Evolutionary conservation across 1,284 basidiomycete species (phyloP).

Genomic region (Fomitiporia mediterranea): DNA sequence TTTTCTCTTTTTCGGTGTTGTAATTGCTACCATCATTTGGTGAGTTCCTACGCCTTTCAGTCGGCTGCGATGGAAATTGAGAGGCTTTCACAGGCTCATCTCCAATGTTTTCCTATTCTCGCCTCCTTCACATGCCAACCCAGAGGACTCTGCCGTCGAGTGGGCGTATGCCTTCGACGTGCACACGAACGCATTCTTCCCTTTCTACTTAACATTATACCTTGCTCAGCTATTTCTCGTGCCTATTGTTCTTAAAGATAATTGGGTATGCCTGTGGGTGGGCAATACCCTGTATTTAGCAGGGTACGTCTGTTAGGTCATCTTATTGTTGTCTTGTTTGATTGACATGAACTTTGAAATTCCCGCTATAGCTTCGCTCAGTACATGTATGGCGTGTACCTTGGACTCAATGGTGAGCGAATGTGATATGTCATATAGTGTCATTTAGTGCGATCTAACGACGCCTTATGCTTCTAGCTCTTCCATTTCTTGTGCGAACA

Average conservation of each 20-base stretch:
- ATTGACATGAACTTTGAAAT: background rate
- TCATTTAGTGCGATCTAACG: too few species aligned
- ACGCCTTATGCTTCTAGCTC: constrained; percentile 40
- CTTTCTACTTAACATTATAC: constrained; percentile 84
- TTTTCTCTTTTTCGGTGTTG: constrained; percentile 71
- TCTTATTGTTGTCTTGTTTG: background rate
- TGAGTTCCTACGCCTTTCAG: constrained; percentile 34
- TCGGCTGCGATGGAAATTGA: too few species aligned
- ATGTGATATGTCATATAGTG: too few species aligned
- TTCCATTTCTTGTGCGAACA: constrained; percentile 87
- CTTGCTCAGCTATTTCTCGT: constrained; percentile 81
- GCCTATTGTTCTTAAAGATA: constrained; percentile 74
- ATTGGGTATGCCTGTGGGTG: constrained; percentile 90
- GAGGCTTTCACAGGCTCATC: constrained; percentile 46
- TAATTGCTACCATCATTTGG: constrained; percentile 79
- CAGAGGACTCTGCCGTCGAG: constrained; percentile 73
- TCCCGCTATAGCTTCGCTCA: constrained; percentile 60
- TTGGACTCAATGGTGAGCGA: constrained; percentile 75
- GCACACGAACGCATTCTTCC: constrained; percentile 93
- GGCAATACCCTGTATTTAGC: constrained; percentile 90
- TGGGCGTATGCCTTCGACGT: constrained; percentile 95
- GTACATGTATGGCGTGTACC: constrained; percentile 87
- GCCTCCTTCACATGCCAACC: constrained; percentile 67
- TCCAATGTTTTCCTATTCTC: constrained; percentile 69
- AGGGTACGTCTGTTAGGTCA: constrained; percentile 46